These are phyloP conservation scores for Clitopilus hobsonii DNA, from an alignment of 768 basidiomycete species.

Conservation along the genomic window DNA sequence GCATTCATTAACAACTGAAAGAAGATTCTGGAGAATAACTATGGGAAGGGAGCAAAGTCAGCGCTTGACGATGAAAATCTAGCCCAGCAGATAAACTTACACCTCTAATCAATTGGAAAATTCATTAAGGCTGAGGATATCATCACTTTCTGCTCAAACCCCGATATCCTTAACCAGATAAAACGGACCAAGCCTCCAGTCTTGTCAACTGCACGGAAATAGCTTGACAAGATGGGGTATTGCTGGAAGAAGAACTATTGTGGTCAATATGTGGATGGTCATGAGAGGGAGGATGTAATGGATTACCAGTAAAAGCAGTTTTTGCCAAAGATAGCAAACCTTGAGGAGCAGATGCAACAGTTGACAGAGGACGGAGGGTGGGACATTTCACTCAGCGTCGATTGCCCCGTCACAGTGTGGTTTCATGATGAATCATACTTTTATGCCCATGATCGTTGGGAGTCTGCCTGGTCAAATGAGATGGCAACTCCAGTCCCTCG, in stretches of 20 bases:
- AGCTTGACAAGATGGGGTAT: conserved; percentile 19
- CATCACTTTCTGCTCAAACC: conserved; percentile 9
- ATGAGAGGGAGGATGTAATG: conserved; percentile 25
- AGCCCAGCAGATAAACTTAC: conserved; percentile 6
- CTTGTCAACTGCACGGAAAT: conserved; percentile 17
- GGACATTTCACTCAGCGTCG: background rate
- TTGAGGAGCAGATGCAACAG: conserved; percentile 4
- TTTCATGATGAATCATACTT: conserved; percentile 29
- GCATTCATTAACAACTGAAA: background rate
- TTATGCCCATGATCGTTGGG: conserved; percentile 25
- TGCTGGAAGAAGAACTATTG: conserved; percentile 12
- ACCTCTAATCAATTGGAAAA: conserved; percentile 16
- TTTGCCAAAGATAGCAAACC: conserved; percentile 10
- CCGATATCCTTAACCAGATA: conserved; percentile 7
- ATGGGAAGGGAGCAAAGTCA: background rate
- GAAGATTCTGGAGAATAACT: background rate
- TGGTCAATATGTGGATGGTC: conserved; percentile 26
- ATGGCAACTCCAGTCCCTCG: conserved; percentile 14
- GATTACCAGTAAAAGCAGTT: conserved; percentile 19
- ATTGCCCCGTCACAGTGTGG: conserved; percentile 12
- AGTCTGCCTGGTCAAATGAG: conserved; percentile 19
- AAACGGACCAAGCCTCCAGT: conserved; percentile 7
- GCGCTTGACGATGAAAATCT: conserved; percentile 10
- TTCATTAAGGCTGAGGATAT: conserved; percentile 18
- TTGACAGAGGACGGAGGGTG: conserved; percentile 14